Conservation (phyloP, 129 eudicot species). For the Gnaphalium uliginosum region DNA sequence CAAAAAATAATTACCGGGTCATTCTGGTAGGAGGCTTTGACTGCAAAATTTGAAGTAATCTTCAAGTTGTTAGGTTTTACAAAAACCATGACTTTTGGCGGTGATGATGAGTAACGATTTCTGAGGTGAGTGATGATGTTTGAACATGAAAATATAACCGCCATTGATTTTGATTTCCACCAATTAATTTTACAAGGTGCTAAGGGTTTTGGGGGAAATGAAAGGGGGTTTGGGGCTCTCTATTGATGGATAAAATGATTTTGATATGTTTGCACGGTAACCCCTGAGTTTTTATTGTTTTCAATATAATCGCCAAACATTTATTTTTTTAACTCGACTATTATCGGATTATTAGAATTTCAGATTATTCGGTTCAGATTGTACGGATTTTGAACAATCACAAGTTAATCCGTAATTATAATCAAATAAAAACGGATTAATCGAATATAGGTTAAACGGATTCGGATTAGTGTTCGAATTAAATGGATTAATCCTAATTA, state of each 20-base stretch:
- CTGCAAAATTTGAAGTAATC: constrained; percentile 20
- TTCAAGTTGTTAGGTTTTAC: constrained; percentile 29
- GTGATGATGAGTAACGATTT: constrained; percentile 20
- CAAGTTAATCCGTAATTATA: too few relatives aligned
- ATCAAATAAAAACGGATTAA: too few relatives aligned
- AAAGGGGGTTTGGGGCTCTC: constrained; percentile 20
- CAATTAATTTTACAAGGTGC: neutral
- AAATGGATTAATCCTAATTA: too few relatives aligned
- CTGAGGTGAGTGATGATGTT: constrained; percentile 26
- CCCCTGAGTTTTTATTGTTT: neutral
- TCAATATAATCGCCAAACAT: neutral
- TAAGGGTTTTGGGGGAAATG: constrained; percentile 16
- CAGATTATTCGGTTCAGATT: too few relatives aligned
- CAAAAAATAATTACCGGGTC: constrained; percentile 20
- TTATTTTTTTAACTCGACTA: too few relatives aligned
- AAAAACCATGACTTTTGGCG: constrained; percentile 15
- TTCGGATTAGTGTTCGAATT: too few relatives aligned
- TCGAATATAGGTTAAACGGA: too few relatives aligned
- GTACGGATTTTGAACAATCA: too few relatives aligned
- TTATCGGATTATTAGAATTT: too few relatives aligned
- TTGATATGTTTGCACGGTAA: neutral
- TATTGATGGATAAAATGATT: constrained; percentile 21
- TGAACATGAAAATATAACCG: constrained; percentile 29
- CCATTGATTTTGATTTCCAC: constrained; percentile 21
- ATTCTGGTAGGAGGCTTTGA: constrained; percentile 20